phyloP scores from a whole-genome alignment of 2,329 filamentous ascomycete genomes.

The Aureobasidium lini region DNA sequence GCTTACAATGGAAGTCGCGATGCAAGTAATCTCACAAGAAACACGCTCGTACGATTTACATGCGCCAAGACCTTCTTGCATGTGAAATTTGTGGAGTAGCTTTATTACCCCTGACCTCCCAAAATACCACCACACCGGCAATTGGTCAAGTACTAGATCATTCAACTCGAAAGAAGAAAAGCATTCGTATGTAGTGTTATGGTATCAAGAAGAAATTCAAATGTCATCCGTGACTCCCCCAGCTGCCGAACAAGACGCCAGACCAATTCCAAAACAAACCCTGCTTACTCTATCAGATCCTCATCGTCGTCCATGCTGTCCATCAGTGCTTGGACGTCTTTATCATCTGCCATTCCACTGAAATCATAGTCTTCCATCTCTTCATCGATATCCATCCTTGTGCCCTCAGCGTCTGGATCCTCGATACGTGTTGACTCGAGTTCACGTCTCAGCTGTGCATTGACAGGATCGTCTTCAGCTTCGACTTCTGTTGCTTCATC shows the following conservation, averaged over 20 bases:
- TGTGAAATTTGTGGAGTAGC: constrained; percentile 10
- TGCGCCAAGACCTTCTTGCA: constrained; percentile 4
- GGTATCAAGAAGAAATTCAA: constrained; percentile 4
- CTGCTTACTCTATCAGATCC: constrained; percentile 13
- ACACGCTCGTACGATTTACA: constrained; percentile 7
- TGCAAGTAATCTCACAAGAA: neutral
- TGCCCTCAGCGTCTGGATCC: constrained; percentile 14
- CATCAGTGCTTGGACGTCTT: constrained; percentile 17
- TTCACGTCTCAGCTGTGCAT: constrained; percentile 15
- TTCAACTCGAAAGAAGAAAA: neutral
- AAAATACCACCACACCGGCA: neutral
- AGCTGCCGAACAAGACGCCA: neutral
- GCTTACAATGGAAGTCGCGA: neutral
- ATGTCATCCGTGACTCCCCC: neutral
- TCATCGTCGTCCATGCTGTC: constrained; percentile 17
- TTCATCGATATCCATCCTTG: constrained; percentile 15
- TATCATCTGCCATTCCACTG: constrained; percentile 15
- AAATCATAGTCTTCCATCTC: constrained; percentile 15
- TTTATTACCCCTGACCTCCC: neutral
- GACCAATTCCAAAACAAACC: neutral
- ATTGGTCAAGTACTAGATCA: neutral
- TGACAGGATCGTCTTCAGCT: constrained; percentile 16
- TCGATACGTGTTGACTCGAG: constrained; percentile 16
- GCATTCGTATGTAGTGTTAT: neutral
- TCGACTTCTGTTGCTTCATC: constrained; percentile 6